Conservation (phyloP, 2,329 filamentous ascomycete species). For the Aureobasidium melanogenum region DNA sequence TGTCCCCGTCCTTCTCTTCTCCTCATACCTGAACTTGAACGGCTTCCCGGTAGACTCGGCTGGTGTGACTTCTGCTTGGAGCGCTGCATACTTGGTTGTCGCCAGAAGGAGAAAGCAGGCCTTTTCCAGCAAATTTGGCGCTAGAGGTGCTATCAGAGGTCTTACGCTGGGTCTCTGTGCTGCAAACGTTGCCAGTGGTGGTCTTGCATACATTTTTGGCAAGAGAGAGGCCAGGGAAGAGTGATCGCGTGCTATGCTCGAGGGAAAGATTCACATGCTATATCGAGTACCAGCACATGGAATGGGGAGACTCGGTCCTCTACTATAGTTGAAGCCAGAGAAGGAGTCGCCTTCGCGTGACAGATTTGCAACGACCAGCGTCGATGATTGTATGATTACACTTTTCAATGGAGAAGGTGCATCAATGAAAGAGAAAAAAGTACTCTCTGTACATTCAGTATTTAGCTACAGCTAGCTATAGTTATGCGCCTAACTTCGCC, state of each 20-base stretch:
- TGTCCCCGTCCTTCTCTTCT: constrained; percentile 56
- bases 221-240: constrained; percentile 28
- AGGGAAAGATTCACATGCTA: background rate
- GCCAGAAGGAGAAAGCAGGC: constrained; percentile 48
- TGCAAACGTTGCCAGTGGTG: constrained; percentile 42
- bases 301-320: background rate
- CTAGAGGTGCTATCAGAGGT: constrained; percentile 44
- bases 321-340: background rate
- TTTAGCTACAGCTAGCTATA: constrained; percentile 1
- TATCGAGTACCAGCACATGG: background rate
- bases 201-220: constrained; percentile 44
- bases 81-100: constrained; percentile 54
- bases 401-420: too few relatives aligned
- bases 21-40: constrained; percentile 55
- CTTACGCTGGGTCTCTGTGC: constrained; percentile 43
- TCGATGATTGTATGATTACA: background rate
- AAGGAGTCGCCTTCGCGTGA: background rate
- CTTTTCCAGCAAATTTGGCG: constrained; percentile 40
- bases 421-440: background rate
- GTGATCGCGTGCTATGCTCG: background rate
- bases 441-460: background rate
- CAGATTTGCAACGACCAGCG: background rate
- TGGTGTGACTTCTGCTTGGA: constrained; percentile 56
- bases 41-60: constrained; percentile 55
- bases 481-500: constrained; percentile 2